Evolutionary conservation across 2,329 filamentous ascomycete species (phyloP).

Genomic region (Colletotrichum sp.): DNA sequence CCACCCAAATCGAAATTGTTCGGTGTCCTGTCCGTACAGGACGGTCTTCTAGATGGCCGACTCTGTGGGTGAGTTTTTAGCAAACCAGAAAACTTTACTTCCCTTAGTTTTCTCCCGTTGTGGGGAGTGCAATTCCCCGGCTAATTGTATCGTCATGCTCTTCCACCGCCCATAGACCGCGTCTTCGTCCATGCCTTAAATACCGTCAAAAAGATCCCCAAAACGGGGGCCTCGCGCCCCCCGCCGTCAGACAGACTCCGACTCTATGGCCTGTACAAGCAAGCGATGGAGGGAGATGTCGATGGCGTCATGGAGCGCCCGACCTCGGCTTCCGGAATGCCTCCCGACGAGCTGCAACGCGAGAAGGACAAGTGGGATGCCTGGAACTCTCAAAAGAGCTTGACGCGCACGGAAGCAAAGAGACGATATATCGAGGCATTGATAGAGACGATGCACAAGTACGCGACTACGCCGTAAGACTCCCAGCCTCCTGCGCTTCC

Average conservation of each 20-base stretch:
- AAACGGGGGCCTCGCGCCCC: constrained; percentile 88
- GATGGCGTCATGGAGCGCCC: constrained; percentile 92
- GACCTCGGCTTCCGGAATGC: constrained; percentile 49
- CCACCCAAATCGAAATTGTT: not conserved
- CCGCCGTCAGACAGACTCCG: constrained; percentile 84
- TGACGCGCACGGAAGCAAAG: constrained; percentile 92
- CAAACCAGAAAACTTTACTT: constrained; percentile 11
- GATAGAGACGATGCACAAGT: constrained; percentile 96
- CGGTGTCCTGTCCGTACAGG: not conserved
- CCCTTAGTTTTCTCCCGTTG: constrained; percentile 12
- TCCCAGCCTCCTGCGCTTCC: not conserved
- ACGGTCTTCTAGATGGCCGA: constrained; percentile 37
- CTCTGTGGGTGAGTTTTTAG: constrained; percentile 40
- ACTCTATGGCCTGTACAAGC: constrained; percentile 98
- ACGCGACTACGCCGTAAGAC: constrained; percentile 81
- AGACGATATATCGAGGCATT: constrained; percentile 90
- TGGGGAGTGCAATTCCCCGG: constrained; percentile 25
- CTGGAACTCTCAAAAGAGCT: constrained; percentile 86
- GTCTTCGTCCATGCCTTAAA: constrained; percentile 99
- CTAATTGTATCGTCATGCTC: constrained; percentile 19
- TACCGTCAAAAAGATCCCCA: constrained; percentile 96
- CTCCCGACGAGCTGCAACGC: constrained; percentile 59
- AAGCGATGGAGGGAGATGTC: constrained; percentile 98
- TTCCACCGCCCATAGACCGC: constrained; percentile 68
- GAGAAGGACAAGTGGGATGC: constrained; percentile 85